These are phyloP conservation scores for Fraxinus excelsior DNA, from an alignment of 257 asterid species.

Conservation along the genomic window DNA sequence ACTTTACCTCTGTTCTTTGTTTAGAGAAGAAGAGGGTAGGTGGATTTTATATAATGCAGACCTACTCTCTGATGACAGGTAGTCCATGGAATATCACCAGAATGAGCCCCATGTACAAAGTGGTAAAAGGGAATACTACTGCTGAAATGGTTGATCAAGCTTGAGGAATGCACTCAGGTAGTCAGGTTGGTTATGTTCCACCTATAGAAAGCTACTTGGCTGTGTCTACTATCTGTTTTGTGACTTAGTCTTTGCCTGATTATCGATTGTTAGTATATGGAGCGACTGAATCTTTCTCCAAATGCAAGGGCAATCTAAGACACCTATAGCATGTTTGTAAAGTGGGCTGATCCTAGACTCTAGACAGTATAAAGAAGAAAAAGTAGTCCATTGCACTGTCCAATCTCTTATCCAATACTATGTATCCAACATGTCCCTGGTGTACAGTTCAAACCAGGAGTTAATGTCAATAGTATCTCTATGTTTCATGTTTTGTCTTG, in stretches of 20 bases:
- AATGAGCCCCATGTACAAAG: slow-evolving; percentile 71
- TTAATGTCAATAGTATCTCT: neutral
- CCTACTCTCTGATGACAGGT: slow-evolving; percentile 77
- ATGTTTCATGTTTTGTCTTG: neutral
- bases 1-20: slow-evolving; percentile 18
- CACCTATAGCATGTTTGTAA: neutral
- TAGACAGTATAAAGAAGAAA: neutral
- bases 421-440: neutral
- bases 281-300: slow-evolving; percentile 2
- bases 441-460: neutral
- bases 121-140: slow-evolving; percentile 57
- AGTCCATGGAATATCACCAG: slow-evolving; percentile 71
- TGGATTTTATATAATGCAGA: slow-evolving; percentile 47
- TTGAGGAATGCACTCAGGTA: slow-evolving; percentile 63
- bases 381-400: neutral
- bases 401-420: neutral
- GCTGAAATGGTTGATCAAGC: slow-evolving; percentile 62
- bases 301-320: neutral
- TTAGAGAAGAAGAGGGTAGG: slow-evolving; percentile 29
- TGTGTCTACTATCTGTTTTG: slow-evolving; percentile 17
- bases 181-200: slow-evolving; percentile 66
- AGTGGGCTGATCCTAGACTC: neutral
- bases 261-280: slow-evolving; percentile 5
- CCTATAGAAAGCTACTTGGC: slow-evolving; percentile 32
- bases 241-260: neutral